These are phyloP conservation scores for Salix koriyanagi DNA, from an alignment of 345 rosid species.

Conservation along the genomic window DNA sequence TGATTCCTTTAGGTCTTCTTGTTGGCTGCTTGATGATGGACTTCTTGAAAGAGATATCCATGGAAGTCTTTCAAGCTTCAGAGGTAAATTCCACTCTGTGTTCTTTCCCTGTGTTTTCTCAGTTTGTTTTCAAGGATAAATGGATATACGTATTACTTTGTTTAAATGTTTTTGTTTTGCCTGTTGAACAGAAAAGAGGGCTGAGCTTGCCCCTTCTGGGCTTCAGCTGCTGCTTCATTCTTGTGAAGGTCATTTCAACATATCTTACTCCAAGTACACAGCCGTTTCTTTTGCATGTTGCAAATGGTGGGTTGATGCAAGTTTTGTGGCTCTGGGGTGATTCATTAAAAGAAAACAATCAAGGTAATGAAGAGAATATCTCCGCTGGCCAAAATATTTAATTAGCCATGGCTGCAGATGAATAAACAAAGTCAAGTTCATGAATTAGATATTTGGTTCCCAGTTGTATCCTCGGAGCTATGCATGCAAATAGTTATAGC, in stretches of 20 bases:
- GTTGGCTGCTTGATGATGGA: constrained; percentile 39
- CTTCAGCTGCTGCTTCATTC: constrained; percentile 32
- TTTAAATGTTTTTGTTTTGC: neutral
- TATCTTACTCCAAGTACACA: constrained; percentile 8
- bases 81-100: constrained; percentile 27
- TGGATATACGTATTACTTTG: neutral
- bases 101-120: neutral
- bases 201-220: constrained; percentile 20
- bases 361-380: neutral
- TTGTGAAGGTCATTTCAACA: constrained; percentile 34
- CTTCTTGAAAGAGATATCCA: constrained; percentile 35
- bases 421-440: neutral
- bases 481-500: neutral
- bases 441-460: neutral
- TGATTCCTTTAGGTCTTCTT: constrained; percentile 47
- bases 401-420: neutral
- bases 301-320: constrained; percentile 58
- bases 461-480: neutral
- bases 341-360: constrained; percentile 7
- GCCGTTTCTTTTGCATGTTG: constrained; percentile 40
- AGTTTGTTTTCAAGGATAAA: neutral
- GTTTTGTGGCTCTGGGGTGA: constrained; percentile 44
- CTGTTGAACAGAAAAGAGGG: constrained; percentile 27
- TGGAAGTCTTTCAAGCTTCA: constrained; percentile 13
- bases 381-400: constrained; percentile 2